Percentiles rank a stretch among this genome's conserved stretches.
Evolutionary conservation across 2,329 filamentous ascomycete genomes (phyloP).

Genomic region (Ophiostoma fasciatum): DNA sequence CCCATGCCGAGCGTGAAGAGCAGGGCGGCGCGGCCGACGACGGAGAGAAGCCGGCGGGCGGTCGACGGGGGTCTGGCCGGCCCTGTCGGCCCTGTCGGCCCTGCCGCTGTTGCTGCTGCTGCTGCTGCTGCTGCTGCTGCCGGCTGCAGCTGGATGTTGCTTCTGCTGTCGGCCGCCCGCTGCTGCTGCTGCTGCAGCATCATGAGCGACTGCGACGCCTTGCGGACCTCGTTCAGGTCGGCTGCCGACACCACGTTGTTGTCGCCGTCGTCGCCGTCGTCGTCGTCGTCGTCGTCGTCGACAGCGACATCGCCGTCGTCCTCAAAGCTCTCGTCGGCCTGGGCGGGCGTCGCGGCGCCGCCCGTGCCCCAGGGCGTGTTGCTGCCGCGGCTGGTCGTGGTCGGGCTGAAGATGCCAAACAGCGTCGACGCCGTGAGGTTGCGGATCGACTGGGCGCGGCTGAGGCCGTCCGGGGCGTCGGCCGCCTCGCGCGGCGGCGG

Average conservation of each 20-base stretch:
- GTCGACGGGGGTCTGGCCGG: slow-evolving; percentile 15
- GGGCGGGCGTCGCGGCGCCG: slow-evolving; percentile 53
- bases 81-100: slow-evolving; percentile 12
- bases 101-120: slow-evolving; percentile 21
- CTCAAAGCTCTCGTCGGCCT: not conserved
- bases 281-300: not conserved
- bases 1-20: slow-evolving; percentile 68
- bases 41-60: slow-evolving; percentile 28
- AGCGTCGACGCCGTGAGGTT: slow-evolving; percentile 85
- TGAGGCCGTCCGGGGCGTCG: slow-evolving; percentile 26
- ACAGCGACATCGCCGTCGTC: not conserved
- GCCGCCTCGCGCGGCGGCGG: not conserved
- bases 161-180: too few relatives aligned
- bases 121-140: not conserved
- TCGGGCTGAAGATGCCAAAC: slow-evolving; percentile 75
- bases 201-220: slow-evolving; percentile 10
- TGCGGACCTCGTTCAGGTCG: slow-evolving; percentile 9
- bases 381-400: slow-evolving; percentile 19
- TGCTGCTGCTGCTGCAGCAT: slow-evolving; percentile 9
- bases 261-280: not conserved
- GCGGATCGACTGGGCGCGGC: slow-evolving; percentile 61
- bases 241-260: not conserved
- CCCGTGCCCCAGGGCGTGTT: slow-evolving; percentile 68
- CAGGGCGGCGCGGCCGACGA: slow-evolving; percentile 42
- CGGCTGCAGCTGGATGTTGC: slow-evolving; percentile 2